phyloP scores from a whole-genome alignment of 2,329 filamentous ascomycete species.

The Fusarium fracticaudum region DNA sequence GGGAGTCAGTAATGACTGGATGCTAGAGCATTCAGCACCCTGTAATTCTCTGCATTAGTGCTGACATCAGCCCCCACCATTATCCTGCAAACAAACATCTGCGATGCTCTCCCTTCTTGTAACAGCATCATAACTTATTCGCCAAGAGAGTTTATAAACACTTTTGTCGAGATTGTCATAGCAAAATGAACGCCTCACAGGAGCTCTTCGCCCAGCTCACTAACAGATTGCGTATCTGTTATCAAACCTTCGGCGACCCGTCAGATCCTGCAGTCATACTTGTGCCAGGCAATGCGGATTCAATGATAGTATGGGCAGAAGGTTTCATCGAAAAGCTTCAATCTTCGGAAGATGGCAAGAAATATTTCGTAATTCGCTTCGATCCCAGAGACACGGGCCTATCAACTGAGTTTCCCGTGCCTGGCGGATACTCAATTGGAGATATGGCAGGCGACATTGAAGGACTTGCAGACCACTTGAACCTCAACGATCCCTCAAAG shows the following conservation, averaged over 20 bases:
- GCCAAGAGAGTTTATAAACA: not conserved
- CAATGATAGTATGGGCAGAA: constrained; percentile 42
- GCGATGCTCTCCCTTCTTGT: not conserved
- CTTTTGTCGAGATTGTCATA: too few species aligned
- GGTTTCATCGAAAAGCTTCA: constrained; percentile 34
- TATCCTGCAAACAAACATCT: not conserved
- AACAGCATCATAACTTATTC: not conserved
- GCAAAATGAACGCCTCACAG: constrained; percentile 18
- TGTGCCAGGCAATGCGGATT: constrained; percentile 31
- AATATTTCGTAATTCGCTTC: constrained; percentile 35
- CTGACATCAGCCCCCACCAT: not conserved
- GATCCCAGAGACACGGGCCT: constrained; percentile 41
- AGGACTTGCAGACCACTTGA: constrained; percentile 41
- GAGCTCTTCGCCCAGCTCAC: constrained; percentile 43
- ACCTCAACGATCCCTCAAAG: constrained; percentile 8
- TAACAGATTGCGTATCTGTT: constrained; percentile 43
- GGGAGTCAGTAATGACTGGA: too few species aligned
- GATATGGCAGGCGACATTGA: constrained; percentile 44
- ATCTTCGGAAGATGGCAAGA: constrained; percentile 3
- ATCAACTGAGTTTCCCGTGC: constrained; percentile 38
- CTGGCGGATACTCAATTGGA: constrained; percentile 37
- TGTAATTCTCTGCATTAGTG: not conserved
- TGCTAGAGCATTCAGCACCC: not conserved
- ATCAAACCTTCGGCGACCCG: constrained; percentile 41
- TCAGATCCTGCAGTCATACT: constrained; percentile 41